phyloP scores from a whole-genome alignment of 1,284 basidiomycete genomes.

The Cystobasidium sp. region DNA sequence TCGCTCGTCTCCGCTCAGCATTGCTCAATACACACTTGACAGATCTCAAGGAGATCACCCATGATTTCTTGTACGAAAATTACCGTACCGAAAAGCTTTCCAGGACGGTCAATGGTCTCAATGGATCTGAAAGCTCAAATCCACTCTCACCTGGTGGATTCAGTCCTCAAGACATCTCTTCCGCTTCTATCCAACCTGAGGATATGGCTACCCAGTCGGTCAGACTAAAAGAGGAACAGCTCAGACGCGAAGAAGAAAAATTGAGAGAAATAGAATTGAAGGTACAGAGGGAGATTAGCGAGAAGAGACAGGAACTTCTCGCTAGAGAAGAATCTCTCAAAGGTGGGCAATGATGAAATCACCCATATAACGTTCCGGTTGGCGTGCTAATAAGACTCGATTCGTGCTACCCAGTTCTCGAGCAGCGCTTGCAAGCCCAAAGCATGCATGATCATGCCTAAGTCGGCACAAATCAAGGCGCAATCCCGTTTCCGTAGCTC shows the following conservation, averaged over 20 bases:
- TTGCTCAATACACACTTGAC: slow-evolving; percentile 90
- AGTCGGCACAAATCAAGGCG: no score
- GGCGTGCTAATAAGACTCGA: no score
- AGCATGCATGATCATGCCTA: slow-evolving; percentile 38
- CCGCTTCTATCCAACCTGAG: slow-evolving; percentile 74
- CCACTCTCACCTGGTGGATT: slow-evolving; percentile 20
- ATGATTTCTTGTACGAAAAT: slow-evolving; percentile 72
- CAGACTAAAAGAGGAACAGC: slow-evolving; percentile 97
- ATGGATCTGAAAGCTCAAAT: slow-evolving; percentile 28
- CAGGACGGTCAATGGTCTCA: slow-evolving; percentile 71
- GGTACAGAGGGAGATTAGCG: slow-evolving; percentile 97
- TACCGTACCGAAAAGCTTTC: slow-evolving; percentile 95
- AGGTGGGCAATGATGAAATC: slow-evolving; percentile 56
- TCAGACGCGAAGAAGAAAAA: slow-evolving; percentile 96
- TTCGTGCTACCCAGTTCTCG: slow-evolving; percentile 25
- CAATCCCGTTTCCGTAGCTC: not conserved
- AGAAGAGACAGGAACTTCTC: slow-evolving; percentile 91
- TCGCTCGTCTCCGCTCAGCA: slow-evolving; percentile 85
- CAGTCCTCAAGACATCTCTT: slow-evolving; percentile 33
- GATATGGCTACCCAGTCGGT: slow-evolving; percentile 96
- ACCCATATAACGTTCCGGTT: no score
- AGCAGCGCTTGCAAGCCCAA: slow-evolving; percentile 33
- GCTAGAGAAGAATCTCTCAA: slow-evolving; percentile 61
- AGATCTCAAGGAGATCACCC: slow-evolving; percentile 69
- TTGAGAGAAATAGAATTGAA: slow-evolving; percentile 98